These are phyloP conservation scores for Ascobolus immersus DNA, from an alignment of 495 filamentous ascomycete species.

Conservation along the genomic window DNA sequence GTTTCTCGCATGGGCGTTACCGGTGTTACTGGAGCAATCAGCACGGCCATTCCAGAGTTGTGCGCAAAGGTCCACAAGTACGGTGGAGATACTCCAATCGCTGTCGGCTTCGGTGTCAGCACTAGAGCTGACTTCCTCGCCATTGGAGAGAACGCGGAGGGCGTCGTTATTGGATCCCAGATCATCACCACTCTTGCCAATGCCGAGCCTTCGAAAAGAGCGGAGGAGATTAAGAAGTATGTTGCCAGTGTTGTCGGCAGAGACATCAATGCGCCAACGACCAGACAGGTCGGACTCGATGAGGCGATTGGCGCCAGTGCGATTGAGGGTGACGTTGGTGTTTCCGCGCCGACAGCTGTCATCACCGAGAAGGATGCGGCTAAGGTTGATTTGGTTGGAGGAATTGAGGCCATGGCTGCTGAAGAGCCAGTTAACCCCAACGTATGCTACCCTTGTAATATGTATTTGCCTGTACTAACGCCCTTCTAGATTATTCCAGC, in stretches of 20 bases:
- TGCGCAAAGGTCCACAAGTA: constrained; percentile 68
- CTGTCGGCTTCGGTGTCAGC: constrained; percentile 86
- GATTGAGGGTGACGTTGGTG: constrained; percentile 24
- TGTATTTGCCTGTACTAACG: constrained; percentile 1
- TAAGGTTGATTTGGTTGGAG: too few species aligned
- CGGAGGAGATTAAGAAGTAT: constrained; percentile 61
- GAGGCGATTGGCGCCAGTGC: constrained; percentile 33
- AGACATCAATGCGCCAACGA: constrained; percentile 23
- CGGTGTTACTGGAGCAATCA: constrained; percentile 62
- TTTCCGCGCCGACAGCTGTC: constrained; percentile 35
- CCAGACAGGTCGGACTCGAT: constrained; percentile 35
- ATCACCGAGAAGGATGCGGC: constrained; percentile 32
- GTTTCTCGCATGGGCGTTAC: constrained; percentile 96
- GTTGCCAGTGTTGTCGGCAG: constrained; percentile 56
- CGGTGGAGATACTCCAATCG: constrained; percentile 71
- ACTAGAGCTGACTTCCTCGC: constrained; percentile 80
- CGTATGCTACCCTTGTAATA: constrained; percentile 1
- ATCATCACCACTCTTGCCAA: constrained; percentile 58
- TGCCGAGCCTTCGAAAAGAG: constrained; percentile 40
- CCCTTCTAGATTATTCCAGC: constrained; percentile 24
- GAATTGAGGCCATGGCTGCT: too few species aligned
- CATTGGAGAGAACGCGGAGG: constrained; percentile 62
- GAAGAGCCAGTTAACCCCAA: too few species aligned
- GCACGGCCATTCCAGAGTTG: constrained; percentile 50
- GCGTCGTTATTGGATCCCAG: constrained; percentile 92